Conservation (phyloP, 257 asterid species). For the Scutellaria minor region DNA sequence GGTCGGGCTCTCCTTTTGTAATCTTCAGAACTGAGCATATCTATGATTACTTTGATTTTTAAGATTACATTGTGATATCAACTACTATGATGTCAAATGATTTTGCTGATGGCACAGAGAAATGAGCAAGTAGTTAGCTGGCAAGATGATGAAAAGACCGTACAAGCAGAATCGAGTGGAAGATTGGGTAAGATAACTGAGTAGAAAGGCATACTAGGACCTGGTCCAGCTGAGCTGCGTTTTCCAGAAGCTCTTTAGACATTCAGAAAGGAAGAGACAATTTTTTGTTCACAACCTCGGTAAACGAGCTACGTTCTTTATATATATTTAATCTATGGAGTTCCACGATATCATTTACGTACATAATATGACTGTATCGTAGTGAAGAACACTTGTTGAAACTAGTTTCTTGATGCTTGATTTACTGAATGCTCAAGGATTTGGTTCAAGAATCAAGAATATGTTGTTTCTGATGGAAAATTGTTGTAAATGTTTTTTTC, state of each 20-base stretch:
- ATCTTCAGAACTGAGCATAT: neutral
- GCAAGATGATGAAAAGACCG: conserved; percentile 77
- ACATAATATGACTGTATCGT: conserved; percentile 21
- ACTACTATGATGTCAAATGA: neutral
- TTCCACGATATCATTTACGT: conserved; percentile 18
- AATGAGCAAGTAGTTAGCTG: conserved; percentile 61
- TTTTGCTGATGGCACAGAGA: conserved; percentile 43
- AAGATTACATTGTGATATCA: too few relatives aligned
- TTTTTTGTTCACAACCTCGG: conserved; percentile 20
- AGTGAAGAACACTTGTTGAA: neutral
- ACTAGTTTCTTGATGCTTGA: neutral
- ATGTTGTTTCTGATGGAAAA: too few relatives aligned
- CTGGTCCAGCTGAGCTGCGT: conserved; percentile 96
- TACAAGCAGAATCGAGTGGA: conserved; percentile 51
- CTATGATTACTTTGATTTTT: too few relatives aligned
- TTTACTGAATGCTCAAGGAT: neutral
- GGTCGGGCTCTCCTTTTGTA: too few relatives aligned
- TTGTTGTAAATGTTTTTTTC: too few relatives aligned
- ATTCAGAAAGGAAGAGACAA: conserved; percentile 16
- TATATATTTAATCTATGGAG: neutral
- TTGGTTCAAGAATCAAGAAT: too few relatives aligned
- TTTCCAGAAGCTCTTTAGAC: conserved; percentile 81
- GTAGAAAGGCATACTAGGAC: conserved; percentile 97
- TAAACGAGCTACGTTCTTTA: neutral
- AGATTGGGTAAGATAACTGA: conserved; percentile 75